These are phyloP conservation scores for Tillandsia leiboldiana DNA, from an alignment of 176 grass and related monocot species.

Conservation along the genomic window DNA sequence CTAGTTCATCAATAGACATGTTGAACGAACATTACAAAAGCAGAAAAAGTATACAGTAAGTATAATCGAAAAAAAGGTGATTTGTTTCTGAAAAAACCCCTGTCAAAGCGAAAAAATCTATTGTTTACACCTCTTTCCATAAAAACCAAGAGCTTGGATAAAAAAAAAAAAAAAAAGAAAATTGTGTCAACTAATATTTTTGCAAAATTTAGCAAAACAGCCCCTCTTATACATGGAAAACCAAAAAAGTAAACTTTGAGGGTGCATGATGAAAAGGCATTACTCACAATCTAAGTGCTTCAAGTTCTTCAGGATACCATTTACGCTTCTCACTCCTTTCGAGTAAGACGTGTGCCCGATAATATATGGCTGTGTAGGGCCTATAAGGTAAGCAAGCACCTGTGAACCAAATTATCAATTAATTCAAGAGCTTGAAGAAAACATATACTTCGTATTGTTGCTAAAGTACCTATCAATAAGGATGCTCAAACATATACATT, in stretches of 20 bases:
- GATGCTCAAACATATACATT: background rate
- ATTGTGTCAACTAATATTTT: background rate
- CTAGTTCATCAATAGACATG: too few relatives aligned
- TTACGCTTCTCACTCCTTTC: constrained; percentile 26
- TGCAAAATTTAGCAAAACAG: too few relatives aligned
- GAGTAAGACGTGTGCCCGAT: constrained; percentile 38
- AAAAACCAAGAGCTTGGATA: too few relatives aligned
- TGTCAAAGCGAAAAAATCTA: too few relatives aligned
- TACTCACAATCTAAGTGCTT: constrained; percentile 36
- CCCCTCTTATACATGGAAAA: constrained; percentile 4
- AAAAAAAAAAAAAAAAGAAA: background rate
- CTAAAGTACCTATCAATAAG: background rate
- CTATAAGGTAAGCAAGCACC: constrained; percentile 53
- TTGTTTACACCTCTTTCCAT: too few relatives aligned
- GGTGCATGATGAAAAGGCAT: background rate
- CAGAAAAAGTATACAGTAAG: too few relatives aligned
- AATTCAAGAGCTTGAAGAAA: constrained; percentile 14
- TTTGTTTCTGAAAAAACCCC: too few relatives aligned
- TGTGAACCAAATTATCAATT: constrained; percentile 23
- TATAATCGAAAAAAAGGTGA: too few relatives aligned
- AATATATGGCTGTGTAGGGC: constrained; percentile 19
- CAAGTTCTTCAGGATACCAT: constrained; percentile 59
- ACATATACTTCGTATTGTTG: background rate
- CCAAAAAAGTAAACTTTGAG: constrained; percentile 5
- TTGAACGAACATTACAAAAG: too few relatives aligned